Conservation (phyloP, 352 stramenopile species). For the Blastocystis sp. region DNA sequence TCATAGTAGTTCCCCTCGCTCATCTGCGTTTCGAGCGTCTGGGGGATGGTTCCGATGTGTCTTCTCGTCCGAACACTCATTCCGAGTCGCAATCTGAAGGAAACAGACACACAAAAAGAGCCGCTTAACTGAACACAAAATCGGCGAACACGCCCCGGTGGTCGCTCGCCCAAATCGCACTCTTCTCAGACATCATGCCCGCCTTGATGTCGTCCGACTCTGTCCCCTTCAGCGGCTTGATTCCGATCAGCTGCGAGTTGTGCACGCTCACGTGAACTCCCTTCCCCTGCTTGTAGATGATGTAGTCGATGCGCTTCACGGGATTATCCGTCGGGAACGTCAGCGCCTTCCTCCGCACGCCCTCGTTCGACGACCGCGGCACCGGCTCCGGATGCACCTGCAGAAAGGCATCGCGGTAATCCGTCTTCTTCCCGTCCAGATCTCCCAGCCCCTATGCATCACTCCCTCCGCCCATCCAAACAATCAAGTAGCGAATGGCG, state of each 20-base stretch:
- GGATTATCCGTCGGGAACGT: slow-evolving; percentile 84
- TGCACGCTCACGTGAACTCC: slow-evolving; percentile 74
- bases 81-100: neutral
- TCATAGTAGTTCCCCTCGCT: slow-evolving; percentile 80
- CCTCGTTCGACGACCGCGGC: slow-evolving; percentile 75
- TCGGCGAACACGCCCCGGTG: slow-evolving; percentile 79
- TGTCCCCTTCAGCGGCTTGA: slow-evolving; percentile 78
- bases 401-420: slow-evolving; percentile 81
- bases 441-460: slow-evolving; percentile 74
- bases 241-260: slow-evolving; percentile 79
- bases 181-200: slow-evolving; percentile 79
- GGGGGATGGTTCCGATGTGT: slow-evolving; percentile 75
- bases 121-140: slow-evolving; percentile 74
- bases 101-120: slow-evolving; percentile 42
- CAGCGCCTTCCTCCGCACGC: slow-evolving; percentile 77
- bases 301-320: slow-evolving; percentile 82
- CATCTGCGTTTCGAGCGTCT: slow-evolving; percentile 79
- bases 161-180: slow-evolving; percentile 81
- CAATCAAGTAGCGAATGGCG: slow-evolving; percentile 79
- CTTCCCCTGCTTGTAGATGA: slow-evolving; percentile 78
- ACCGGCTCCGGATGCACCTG: slow-evolving; percentile 77
- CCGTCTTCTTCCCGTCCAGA: slow-evolving; percentile 76
- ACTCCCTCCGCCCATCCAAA: neutral
- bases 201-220: slow-evolving; percentile 75
- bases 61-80: neutral